Evolutionary conservation across 2,329 filamentous ascomycete species (phyloP), one percentile per base, ranked within the genome.

Genomic region (Daldinia sp.): DNA sequence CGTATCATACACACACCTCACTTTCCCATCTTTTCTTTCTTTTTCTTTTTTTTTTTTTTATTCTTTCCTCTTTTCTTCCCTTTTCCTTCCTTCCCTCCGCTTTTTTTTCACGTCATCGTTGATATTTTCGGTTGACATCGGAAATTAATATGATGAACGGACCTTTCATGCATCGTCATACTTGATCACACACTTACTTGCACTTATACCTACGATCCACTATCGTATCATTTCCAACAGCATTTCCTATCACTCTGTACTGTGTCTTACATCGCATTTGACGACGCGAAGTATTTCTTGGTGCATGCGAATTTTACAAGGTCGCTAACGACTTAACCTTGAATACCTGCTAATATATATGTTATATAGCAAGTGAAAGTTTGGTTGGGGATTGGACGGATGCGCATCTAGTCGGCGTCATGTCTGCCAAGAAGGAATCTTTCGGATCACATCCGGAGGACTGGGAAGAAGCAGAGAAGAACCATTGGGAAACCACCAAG

Each of bases 341-440:
- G 7, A 4, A 39, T 20, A 61, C 39, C 30, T 50, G 42, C 59
- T 68, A 60, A 68, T 41, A 48, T 20, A 33, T 20, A 33, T 55
- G 46, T 26, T 18, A 28, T 26, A 23, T 42, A 65, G 51, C 28
- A 60, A 53, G 57, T 55, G 50, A 60, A 39, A 26, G 42, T 5
- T 63, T 44, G 20, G 18, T 18, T 41, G 51, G 60, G 37, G 15
- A 46, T 39, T 59, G 33, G 65, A 58, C 23, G 55, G 64, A 51
- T 58, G 23, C 54, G 48, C 55, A 56, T 53, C 46, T 30, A 54
- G 63, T 46, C 50, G 59, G 46, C 68, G 56, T 39, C 37, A 76
- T 77, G 75, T 73, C 75, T 33, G 67, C 67, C 18, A 69, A 72
- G 54, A 69, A 68, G 48, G 72, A 72, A n/a, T 55, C 66, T 28